Base-by-base conservation (phyloP, 73 alveolate species). In the Paramecium octaurelia region DNA sequence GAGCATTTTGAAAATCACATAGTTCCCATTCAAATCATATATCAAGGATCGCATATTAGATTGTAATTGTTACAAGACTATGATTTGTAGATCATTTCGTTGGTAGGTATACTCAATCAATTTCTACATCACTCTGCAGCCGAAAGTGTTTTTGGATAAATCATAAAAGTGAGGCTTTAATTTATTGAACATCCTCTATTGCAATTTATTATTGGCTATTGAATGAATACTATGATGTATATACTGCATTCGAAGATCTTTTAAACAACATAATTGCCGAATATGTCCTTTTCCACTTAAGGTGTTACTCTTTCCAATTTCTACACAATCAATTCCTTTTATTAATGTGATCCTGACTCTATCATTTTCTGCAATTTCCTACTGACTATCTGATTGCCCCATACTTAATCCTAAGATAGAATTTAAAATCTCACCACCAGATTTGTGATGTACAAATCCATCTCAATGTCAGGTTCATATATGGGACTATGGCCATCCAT, bases 191-290 rank as follows among this genome's bases (percentile, higher is more conserved):
- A 75, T 75, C 29, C 88, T 75, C 16, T 4, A n/a, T 42, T 75
- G 38, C 69, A 75, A 75, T 75, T 75, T 75, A 21, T 35, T 21
- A 75, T 75, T 34, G n/a, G n/a, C 88, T 75, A 75, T 23, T 0
- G 4, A 23, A 8, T 75, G 20, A 35, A 36, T 16, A 16, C 0
- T 11, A 54, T 46, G n/a, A 43, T 43, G 8, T 50, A 6, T n/a
- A 18, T 75, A 75, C 88, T 75, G 88, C 88, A 75, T 75, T 75
- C 88, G 38, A 75, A 75, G 8, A 75, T 20, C 34, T 75, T 75
- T 38, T 75, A 75, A 9, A 75, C 88, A 12, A 75, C 88, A 75
- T 75, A 75, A 75, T 75, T 75, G 3, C 88, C 88, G 12, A 75
- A 75, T 9, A 75, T 42, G 12, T 75, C 88, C 68, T 75, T 75